Evolutionary conservation across 2,329 filamentous ascomycete genomes (phyloP), one percentile per base, ranked within the genome.

Genomic region (Mariannaea sp.): DNA sequence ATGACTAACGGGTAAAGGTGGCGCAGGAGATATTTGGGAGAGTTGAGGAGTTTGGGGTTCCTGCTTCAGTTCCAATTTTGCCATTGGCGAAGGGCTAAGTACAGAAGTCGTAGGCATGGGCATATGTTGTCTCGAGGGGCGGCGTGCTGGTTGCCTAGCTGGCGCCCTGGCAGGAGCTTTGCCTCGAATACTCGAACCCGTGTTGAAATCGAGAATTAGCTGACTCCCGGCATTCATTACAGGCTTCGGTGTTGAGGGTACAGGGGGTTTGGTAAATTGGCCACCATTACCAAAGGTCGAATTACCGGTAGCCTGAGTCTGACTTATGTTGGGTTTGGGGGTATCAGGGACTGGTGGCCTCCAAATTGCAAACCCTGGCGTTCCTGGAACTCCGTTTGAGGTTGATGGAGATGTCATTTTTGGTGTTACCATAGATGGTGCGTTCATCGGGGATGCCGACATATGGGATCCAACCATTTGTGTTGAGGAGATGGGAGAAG

Each of bases 211-310:
- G 46, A 74, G 55, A 20, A 73, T 70, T 41, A 74, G 68, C 50
- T 74, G 72, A 44, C 65, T 72, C 12, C 65, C 65, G 19, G 59
- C 56, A 40, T 66, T 69, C 48, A 73, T 64, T 24, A 69, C 63
- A 9, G 73, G 70, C 55, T 76, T 77, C 8, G 72, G 70, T 27
- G 70, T 72, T 26, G 72, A 70, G 22, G 73, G 73, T 8, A 74
- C 63, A 1, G 74, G 72, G 6, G 74, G 74, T 43, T 71, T 73
- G 16, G 60, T 43, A 45, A 68, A 71, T 54, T 70, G 73, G 13
- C 67, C 64, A 22, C 53, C 58, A n/a, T 58, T 56, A 22, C 56
- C 62, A 27, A 55, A 53, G 36, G 62, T 49, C 46, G 44, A 60
- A 49, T 52, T 58, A 29, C 53, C 58, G 38, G 43, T 65, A 42